Conservation (phyloP, 2,329 filamentous ascomycete genomes). For the Diaporthe sp. region DNA sequence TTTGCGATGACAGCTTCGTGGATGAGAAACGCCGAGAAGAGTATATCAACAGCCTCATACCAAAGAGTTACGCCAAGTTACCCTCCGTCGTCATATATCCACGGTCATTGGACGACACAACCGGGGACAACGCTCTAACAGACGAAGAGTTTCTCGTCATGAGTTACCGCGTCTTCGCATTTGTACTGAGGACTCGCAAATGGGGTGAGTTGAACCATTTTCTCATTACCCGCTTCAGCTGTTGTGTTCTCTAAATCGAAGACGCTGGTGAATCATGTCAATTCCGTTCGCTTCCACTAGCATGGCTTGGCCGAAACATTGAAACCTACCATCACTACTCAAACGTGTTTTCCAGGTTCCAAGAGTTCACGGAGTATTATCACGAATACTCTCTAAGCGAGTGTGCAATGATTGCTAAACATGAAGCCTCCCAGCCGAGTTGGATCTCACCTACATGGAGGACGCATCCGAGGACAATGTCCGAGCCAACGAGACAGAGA, state of each 20-base stretch:
- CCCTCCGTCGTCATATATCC: conserved; percentile 39
- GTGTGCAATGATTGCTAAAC: background rate
- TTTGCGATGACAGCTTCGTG: conserved; percentile 35
- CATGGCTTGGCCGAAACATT: no score
- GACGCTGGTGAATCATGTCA: no score
- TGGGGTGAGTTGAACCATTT: conserved; percentile 48
- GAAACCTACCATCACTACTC: no score
- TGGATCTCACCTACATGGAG: background rate
- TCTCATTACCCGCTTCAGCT: no score
- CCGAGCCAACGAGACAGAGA: background rate
- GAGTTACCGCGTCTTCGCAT: conserved; percentile 52
- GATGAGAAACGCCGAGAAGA: conserved; percentile 36
- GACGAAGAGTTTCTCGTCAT: conserved; percentile 51
- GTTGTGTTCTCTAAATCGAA: no score
- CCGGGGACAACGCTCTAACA: conserved; percentile 1
- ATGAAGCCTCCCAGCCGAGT: background rate
- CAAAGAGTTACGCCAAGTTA: conserved; percentile 25
- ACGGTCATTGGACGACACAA: conserved; percentile 33
- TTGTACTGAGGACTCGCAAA: conserved; percentile 50
- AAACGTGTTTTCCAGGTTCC: no score
- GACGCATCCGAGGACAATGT: background rate
- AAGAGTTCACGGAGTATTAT: no score
- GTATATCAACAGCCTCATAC: conserved; percentile 39
- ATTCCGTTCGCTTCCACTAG: no score
- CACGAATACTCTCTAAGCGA: no score